Conservation (phyloP, 2,329 filamentous ascomycete species). For the Colletotrichum orchidophilum region DNA sequence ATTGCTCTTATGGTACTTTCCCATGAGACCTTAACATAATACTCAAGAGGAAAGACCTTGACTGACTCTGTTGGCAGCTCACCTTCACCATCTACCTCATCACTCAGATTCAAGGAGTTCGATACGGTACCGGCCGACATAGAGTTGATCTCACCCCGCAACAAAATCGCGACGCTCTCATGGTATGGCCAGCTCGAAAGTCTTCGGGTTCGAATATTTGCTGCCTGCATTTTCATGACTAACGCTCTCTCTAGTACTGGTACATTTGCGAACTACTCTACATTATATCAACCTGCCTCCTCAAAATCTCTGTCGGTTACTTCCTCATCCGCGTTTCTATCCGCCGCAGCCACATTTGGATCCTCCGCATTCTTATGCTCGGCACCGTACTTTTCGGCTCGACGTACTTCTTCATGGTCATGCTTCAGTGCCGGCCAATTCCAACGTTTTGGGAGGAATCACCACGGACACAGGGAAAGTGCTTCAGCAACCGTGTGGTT, state of each 20-base stretch:
- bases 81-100: slow-evolving; percentile 39
- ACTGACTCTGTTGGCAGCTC: slow-evolving; percentile 28
- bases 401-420: slow-evolving; percentile 51
- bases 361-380: slow-evolving; percentile 47
- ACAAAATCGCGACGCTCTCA: slow-evolving; percentile 41
- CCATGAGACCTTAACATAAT: neutral
- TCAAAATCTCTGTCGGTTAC: slow-evolving; percentile 53
- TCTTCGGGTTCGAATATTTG: neutral
- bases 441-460: slow-evolving; percentile 49
- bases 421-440: slow-evolving; percentile 52
- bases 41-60: neutral
- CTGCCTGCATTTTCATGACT: neutral
- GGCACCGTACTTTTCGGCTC: slow-evolving; percentile 48
- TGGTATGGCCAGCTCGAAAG: slow-evolving; percentile 35
- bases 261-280: slow-evolving; percentile 55
- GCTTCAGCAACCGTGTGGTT: slow-evolving; percentile 40
- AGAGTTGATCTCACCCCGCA: slow-evolving; percentile 33
- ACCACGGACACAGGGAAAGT: slow-evolving; percentile 41
- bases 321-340: slow-evolving; percentile 54
- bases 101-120: slow-evolving; percentile 39
- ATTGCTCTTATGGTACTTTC: slow-evolving; percentile 42
- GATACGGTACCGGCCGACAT: slow-evolving; percentile 41
- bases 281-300: slow-evolving; percentile 43
- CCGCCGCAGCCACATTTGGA: slow-evolving; percentile 43
- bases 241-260: slow-evolving; percentile 41